Conservation (phyloP, 495 filamentous ascomycete species). For the Neurospora tetrasperma region DNA sequence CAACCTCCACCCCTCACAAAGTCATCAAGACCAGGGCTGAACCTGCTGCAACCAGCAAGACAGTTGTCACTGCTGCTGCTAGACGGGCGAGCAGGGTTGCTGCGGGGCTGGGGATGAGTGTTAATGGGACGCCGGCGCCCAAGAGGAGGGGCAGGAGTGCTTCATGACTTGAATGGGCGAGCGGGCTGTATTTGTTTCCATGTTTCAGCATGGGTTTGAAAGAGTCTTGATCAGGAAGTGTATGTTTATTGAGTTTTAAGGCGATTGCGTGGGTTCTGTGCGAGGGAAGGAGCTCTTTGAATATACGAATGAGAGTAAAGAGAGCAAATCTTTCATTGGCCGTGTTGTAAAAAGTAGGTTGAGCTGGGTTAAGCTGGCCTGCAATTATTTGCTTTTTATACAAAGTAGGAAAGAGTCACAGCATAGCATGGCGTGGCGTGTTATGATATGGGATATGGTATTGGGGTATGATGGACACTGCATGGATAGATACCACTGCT, state of each 20-base stretch:
- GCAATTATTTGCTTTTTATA: background rate
- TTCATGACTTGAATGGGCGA: background rate
- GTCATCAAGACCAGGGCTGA: background rate
- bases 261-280: background rate
- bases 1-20: background rate
- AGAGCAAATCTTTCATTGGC: background rate
- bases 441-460: background rate
- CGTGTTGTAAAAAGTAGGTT: background rate
- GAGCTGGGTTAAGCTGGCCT: background rate
- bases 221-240: background rate
- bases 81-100: slow-evolving; percentile 14
- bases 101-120: slow-evolving; percentile 23
- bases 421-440: background rate
- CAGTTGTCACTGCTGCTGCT: background rate
- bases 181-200: background rate
- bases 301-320: background rate
- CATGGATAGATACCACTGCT: background rate
- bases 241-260: background rate
- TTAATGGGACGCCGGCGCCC: slow-evolving; percentile 26
- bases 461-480: background rate
- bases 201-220: background rate
- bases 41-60: background rate
- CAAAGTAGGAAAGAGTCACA: background rate
- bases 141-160: slow-evolving; percentile 17
- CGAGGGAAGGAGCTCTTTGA: too few species aligned